Evolutionary conservation across 225 moss, liverwort and hornwort genomes (phyloP), one percentile per base, ranked within the genome.

Genomic region (Climacium dendroides): DNA sequence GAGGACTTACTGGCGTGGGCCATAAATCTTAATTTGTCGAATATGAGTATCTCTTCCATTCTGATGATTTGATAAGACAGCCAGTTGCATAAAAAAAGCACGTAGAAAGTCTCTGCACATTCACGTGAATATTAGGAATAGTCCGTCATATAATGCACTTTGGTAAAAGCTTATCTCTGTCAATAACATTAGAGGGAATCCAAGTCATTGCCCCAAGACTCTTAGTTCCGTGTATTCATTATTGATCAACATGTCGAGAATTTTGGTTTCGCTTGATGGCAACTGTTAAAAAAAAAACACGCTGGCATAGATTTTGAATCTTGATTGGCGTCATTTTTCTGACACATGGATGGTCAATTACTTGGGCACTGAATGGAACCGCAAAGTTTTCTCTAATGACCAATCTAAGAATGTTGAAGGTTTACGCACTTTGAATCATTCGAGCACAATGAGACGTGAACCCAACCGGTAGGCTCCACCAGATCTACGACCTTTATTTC

Each of bases 11-110:
- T 97, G 97, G 74, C 95, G 94, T 57, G 98, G 98, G 75, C 98
- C 98, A 80, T 89, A 98, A 57, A 98, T 94, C 78, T 95, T 95
- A 70, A 98, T 98, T 83, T 98, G 97, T 54, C 97, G 95, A 89
- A 98, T 92, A 85, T 97, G 98, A 35, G 98, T 98, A 87, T 98
- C 98, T 84, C 98, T 95, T 76, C 98, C 97, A 88, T 97, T 98
- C 91, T 98, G 97, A 84, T 98, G 98, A 83, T 98, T 98, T 30
- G 98, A 98, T 69, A 98, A 87, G 67, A 98, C 95, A 69, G 94
- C 97, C 82, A 98, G 79, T 88, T 98, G 98, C 91, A 98, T 92
- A 89, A 98, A 90, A 85, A 98, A 98, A 60, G 98, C 95, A 47
- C 97, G 95, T 62, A 98, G 86, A 90, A 97, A 95, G 87, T 96